These are phyloP conservation scores for Coemansia sp. DNA, from an alignment of 192 early-diverging fungal genomes.

Conservation along the genomic window DNA sequence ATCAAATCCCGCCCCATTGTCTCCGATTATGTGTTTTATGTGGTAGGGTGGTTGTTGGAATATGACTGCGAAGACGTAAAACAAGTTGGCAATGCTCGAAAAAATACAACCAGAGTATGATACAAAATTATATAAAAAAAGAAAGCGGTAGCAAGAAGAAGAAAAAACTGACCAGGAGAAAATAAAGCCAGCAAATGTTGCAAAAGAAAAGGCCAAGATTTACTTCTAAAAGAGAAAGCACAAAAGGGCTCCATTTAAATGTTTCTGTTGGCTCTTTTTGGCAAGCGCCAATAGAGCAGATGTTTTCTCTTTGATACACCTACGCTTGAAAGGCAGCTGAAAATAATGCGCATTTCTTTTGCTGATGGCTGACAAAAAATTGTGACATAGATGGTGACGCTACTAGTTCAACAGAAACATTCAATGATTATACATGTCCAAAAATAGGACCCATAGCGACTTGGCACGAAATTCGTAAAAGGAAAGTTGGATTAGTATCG, in stretches of 20 bases:
- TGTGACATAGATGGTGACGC: not conserved
- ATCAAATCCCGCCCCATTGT: conserved; percentile 4
- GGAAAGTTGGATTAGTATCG: not conserved
- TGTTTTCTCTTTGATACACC: not conserved
- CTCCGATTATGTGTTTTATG: not conserved
- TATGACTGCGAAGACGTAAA: not conserved
- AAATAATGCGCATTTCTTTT: not conserved
- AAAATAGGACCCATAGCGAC: too few relatives aligned
- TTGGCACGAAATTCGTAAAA: too few relatives aligned
- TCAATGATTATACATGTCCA: too few relatives aligned
- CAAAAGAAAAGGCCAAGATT: not conserved
- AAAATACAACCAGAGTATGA: not conserved
- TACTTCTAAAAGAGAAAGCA: not conserved
- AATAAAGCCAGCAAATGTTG: not conserved
- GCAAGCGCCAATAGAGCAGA: not conserved
- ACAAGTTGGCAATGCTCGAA: not conserved
- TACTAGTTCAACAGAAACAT: too few relatives aligned
- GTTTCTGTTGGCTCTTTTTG: not conserved
- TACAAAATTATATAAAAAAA: too few relatives aligned
- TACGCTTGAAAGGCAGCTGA: not conserved
- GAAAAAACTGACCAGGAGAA: not conserved
- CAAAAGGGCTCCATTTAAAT: not conserved
- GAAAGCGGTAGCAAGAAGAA: not conserved
- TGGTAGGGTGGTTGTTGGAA: not conserved
- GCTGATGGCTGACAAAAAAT: not conserved